A percentile compares a stretch with the other conserved stretches of the same genome.
Conservation (phyloP, 1,139 yeast genomes). For the Yamadazyma taylorii region DNA sequence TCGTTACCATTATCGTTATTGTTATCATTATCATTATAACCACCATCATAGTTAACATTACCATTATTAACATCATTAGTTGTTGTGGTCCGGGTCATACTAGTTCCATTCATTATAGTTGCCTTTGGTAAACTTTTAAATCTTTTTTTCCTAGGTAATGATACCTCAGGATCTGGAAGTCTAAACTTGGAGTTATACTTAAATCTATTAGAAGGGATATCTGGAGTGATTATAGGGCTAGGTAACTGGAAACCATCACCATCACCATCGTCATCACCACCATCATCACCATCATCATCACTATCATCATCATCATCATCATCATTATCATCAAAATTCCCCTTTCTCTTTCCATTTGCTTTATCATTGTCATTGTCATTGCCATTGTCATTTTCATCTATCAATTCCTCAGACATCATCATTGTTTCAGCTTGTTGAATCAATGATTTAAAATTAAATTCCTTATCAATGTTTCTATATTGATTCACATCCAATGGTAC, state of each 20-base stretch:
- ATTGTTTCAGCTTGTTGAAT: conserved; percentile 7
- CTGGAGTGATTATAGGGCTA: conserved; percentile 47
- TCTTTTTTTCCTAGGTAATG: conserved; percentile 27
- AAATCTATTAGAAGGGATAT: conserved; percentile 34
- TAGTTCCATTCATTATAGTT: conserved; percentile 14
- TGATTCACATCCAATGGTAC: conserved; percentile 57
- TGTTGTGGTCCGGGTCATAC: background rate
- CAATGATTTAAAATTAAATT: conserved; percentile 45
- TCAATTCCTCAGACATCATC: conserved; percentile 10
- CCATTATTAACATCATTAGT: background rate
- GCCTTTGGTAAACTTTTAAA: conserved; percentile 27
- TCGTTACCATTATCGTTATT: no score
- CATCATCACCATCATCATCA: conserved; percentile 8
- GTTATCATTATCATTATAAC: no score
- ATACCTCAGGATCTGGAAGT: conserved; percentile 45
- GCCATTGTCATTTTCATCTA: conserved; percentile 6
- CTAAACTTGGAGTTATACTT: conserved; percentile 27
- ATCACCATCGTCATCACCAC: conserved; percentile 10
- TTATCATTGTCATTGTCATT: conserved; percentile 7
- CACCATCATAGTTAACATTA: no score
- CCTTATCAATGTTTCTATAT: conserved; percentile 58
- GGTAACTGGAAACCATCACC: conserved; percentile 29
- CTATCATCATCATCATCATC: conserved; percentile 8
- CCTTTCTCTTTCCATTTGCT: conserved; percentile 1
- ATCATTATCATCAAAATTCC: conserved; percentile 6